Percentiles rank a stretch among this genome's conserved stretches.
Conservation (phyloP, 305 asterid species). For the Nicotiana rustica region DNA sequence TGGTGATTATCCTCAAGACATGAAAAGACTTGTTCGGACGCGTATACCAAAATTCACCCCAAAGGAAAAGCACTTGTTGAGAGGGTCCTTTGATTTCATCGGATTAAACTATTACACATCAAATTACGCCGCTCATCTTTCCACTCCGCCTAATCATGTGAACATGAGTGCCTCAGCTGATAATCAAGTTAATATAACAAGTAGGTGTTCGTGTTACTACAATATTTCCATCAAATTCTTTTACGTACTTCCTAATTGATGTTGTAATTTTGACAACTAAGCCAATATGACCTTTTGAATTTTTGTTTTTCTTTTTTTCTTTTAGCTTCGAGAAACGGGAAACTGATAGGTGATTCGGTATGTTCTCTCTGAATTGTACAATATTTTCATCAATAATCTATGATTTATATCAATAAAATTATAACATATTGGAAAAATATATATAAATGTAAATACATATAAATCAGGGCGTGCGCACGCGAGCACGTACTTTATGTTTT, state of each 20-base stretch:
- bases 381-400: neutral
- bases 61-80: neutral
- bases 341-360: too few species aligned
- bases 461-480: neutral
- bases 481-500: neutral
- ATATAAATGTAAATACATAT: too few species aligned
- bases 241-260: too few species aligned
- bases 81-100: conserved; percentile 37
- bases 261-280: too few species aligned
- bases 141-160: neutral
- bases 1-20: conserved; percentile 44
- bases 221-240: too few species aligned
- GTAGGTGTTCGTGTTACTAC: neutral
- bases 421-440: too few species aligned
- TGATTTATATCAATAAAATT: neutral
- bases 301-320: too few species aligned
- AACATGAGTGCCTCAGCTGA: neutral
- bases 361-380: neutral
- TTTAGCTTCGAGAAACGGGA: too few species aligned
- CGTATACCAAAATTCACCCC: conserved; percentile 35
- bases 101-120: conserved; percentile 46
- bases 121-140: conserved; percentile 13
- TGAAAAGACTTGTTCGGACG: conserved; percentile 25
- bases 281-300: too few species aligned
- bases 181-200: neutral